Percentiles rank a stretch among this genome's conserved stretches.
Evolutionary conservation across 306 rosid species (phyloP).

Genomic region (Coriaria nepalensis): DNA sequence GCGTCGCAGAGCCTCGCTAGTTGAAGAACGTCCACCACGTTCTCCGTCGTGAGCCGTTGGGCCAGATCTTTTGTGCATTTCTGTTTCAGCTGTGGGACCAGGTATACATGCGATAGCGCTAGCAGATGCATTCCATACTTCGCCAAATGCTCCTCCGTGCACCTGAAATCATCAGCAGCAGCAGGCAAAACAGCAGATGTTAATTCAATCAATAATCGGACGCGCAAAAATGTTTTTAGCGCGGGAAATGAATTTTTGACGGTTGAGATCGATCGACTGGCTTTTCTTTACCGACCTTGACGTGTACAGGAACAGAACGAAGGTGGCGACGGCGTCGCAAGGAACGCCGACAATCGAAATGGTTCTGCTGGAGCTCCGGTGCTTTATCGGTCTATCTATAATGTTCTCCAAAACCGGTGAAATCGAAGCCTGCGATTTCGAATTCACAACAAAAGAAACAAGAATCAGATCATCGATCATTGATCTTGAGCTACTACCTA

Average conservation of each 20-base stretch:
- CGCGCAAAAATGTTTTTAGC: no score
- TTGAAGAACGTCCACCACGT: conserved; percentile 78
- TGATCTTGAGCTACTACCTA: no score
- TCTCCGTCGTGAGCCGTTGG: conserved; percentile 45
- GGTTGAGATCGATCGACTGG: not conserved
- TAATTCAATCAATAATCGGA: not conserved
- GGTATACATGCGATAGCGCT: conserved; percentile 73
- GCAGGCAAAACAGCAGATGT: not conserved
- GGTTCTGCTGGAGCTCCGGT: conserved; percentile 40
- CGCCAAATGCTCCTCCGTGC: conserved; percentile 51
- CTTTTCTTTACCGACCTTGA: conserved; percentile 34
- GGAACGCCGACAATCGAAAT: conserved; percentile 85
- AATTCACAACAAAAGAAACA: not conserved
- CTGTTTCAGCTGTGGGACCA: conserved; percentile 69
- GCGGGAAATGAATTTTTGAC: not conserved
- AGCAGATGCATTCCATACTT: conserved; percentile 66
- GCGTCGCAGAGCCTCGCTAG: conserved; percentile 85
- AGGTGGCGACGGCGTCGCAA: conserved; percentile 48
- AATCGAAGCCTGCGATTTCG: conserved; percentile 33
- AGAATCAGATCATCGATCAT: not conserved
- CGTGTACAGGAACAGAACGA: conserved; percentile 53
- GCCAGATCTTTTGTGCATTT: conserved; percentile 41
- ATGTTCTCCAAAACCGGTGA: conserved; percentile 71
- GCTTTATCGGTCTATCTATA: conserved; percentile 53
- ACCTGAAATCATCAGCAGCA: conserved; percentile 24